Evolutionary conservation across 2,329 filamentous ascomycete genomes (phyloP).

Genomic region (Arthrobotrys sphaeroides): DNA sequence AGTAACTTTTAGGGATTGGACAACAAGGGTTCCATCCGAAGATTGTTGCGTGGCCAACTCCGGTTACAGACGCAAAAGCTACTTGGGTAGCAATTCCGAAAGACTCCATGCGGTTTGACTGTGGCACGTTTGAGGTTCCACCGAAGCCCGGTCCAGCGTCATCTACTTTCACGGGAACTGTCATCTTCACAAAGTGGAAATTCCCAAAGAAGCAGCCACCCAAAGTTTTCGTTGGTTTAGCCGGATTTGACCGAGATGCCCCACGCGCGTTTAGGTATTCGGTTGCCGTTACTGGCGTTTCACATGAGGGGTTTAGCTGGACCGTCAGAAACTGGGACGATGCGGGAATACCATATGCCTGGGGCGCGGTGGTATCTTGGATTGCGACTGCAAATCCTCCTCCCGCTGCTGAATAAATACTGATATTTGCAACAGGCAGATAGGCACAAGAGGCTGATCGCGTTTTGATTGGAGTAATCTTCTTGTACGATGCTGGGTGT

Average conservation of each 20-base stretch:
- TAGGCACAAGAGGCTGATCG: too few relatives aligned
- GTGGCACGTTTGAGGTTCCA: constrained; percentile 24
- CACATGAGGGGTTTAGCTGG: constrained; percentile 44
- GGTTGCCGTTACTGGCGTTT: constrained; percentile 21
- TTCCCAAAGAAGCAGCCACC: constrained; percentile 37
- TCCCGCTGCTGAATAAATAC: too few relatives aligned
- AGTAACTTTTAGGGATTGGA: background rate
- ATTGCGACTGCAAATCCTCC: constrained; percentile 11
- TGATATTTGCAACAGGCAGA: too few relatives aligned
- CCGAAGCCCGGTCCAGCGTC: background rate
- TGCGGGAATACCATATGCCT: background rate
- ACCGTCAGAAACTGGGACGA: constrained; percentile 40
- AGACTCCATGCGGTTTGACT: constrained; percentile 36
- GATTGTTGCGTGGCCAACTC: background rate
- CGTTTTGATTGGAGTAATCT: too few relatives aligned
- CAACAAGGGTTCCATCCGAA: constrained; percentile 38
- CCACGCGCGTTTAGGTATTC: constrained; percentile 24
- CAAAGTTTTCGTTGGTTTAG: constrained; percentile 30
- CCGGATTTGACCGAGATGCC: constrained; percentile 16
- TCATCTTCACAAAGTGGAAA: constrained; percentile 44
- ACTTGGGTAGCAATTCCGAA: constrained; percentile 33
- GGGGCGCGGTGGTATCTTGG: constrained; percentile 26
- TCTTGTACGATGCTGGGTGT: too few relatives aligned
- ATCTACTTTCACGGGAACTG: background rate
- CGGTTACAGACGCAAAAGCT: constrained; percentile 7